Evolutionary conservation across 75 land plant species (phyloP).

Genomic region (Sequoia sempervirens): DNA sequence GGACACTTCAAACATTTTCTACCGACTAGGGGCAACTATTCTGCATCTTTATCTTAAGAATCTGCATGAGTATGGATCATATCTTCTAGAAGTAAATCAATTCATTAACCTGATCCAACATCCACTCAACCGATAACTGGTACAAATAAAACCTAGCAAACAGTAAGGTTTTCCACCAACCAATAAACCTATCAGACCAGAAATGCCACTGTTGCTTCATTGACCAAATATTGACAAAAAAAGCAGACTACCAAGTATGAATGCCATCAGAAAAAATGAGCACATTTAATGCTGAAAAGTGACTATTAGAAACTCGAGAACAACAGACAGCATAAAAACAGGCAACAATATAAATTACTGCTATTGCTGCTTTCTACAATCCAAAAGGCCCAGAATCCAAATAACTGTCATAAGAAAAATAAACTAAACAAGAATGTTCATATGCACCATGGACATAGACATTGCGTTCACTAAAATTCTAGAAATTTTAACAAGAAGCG

Average conservation of each 20-base stretch:
- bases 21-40: background rate
- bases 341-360: background rate
- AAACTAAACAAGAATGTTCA: background rate
- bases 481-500: background rate
- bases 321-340: background rate
- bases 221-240: background rate
- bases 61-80: no score
- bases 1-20: no score
- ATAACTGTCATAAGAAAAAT: background rate
- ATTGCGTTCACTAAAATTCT: background rate
- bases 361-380: background rate
- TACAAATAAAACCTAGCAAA: no score
- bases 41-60: no score
- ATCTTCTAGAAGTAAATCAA: no score
- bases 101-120: background rate
- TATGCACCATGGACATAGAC: background rate
- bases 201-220: background rate
- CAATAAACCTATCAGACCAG: background rate
- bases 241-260: background rate
- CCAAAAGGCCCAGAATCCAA: background rate
- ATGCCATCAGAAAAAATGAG: background rate
- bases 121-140: background rate
- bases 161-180: background rate
- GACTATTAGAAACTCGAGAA: background rate
- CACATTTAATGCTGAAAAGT: background rate